phyloP scores from a whole-genome alignment of 495 filamentous ascomycete genomes.

The Penicillium bialowiezense region DNA sequence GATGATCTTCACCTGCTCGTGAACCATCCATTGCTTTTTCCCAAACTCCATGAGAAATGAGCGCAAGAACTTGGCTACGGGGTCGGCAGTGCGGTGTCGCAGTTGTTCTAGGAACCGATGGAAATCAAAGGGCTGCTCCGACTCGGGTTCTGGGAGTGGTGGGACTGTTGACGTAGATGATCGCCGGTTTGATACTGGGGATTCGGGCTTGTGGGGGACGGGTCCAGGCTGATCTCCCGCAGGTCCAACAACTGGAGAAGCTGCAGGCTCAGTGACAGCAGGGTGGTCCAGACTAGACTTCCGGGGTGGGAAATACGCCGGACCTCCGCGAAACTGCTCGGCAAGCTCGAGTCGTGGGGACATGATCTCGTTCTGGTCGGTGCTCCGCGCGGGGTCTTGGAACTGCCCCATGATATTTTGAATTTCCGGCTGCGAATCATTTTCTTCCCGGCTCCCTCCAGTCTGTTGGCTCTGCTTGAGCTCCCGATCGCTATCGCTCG shows the following conservation, averaged over 20 bases:
- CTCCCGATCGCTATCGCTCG: constrained; percentile 50
- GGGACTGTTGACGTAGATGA: constrained; percentile 48
- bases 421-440: constrained; percentile 76
- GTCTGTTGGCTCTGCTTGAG: constrained; percentile 41
- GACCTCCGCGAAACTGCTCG: constrained; percentile 61
- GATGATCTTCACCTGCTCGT: constrained; percentile 98
- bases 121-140: constrained; percentile 92
- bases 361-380: constrained; percentile 73
- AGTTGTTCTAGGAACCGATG: constrained; percentile 95
- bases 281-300: constrained; percentile 79
- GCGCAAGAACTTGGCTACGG: constrained; percentile 90
- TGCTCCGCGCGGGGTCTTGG: constrained; percentile 62
- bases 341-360: constrained; percentile 73
- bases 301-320: constrained; percentile 71
- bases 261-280: constrained; percentile 18
- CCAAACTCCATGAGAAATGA: constrained; percentile 94
- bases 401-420: constrained; percentile 93
- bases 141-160: constrained; percentile 85
- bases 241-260: constrained; percentile 11
- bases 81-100: constrained; percentile 91
- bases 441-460: constrained; percentile 57
- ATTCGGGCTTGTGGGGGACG: constrained; percentile 16
- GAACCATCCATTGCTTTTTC: constrained; percentile 99
- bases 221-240: constrained; percentile 20
- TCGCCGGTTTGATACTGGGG: constrained; percentile 46